A percentile compares a stretch with the other conserved stretches of the same genome.
Evolutionary conservation across 2,329 filamentous ascomycete genomes (phyloP).

Genomic region (Xylariaceae sp.): DNA sequence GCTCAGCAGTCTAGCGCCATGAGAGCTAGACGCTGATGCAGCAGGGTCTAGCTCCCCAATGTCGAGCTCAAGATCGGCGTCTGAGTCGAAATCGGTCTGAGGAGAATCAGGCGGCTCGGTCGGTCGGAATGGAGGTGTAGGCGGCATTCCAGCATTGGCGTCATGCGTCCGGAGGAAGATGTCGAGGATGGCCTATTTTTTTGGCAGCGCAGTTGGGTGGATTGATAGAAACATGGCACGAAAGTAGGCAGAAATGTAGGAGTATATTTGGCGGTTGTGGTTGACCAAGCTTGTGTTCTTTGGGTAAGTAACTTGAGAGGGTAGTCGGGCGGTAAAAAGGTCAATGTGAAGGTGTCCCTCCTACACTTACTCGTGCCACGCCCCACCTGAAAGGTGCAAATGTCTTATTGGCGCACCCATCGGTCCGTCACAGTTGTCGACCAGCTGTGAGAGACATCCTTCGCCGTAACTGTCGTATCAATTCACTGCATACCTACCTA

Average conservation of each 20-base stretch:
- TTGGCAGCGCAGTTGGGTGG: neutral
- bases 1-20: conserved; percentile 39
- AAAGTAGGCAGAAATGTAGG: neutral
- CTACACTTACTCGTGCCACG: too few species aligned
- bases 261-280: neutral
- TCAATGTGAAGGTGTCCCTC: neutral
- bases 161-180: conserved; percentile 29
- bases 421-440: too few species aligned
- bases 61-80: conserved; percentile 73
- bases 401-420: too few species aligned
- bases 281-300: neutral
- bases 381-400: too few species aligned
- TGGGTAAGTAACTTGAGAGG: neutral
- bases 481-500: too few species aligned
- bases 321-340: neutral
- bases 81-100: conserved; percentile 68
- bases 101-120: conserved; percentile 62
- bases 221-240: neutral
- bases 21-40: conserved; percentile 37
- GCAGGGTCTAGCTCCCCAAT: conserved; percentile 73
- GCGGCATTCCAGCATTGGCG: conserved; percentile 52
- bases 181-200: conserved; percentile 1
- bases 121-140: conserved; percentile 47
- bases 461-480: too few species aligned
- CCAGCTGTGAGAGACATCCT: too few species aligned